Conservation (phyloP, 139 green algal species). For the Coelastrella sp. region DNA sequence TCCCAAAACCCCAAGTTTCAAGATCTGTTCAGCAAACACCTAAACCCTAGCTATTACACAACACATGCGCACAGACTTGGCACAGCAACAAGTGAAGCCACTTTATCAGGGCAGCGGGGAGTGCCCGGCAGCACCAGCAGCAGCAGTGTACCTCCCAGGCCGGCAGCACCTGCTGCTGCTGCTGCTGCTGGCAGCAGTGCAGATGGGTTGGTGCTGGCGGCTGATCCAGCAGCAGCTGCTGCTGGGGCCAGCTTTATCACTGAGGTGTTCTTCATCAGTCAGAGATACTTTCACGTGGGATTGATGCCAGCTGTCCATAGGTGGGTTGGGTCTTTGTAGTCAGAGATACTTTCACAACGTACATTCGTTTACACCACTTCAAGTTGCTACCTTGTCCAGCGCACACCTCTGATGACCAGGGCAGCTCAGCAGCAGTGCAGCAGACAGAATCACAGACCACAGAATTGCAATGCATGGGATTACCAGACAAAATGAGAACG, state of each 20-base stretch:
- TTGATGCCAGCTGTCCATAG: constrained; percentile 64
- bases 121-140: neutral
- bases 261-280: constrained; percentile 82
- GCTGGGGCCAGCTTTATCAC: constrained; percentile 75
- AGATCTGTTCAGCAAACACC: constrained; percentile 62
- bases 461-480: too few species aligned
- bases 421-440: too few species aligned
- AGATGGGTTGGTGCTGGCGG: constrained; percentile 5
- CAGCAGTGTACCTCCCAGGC: constrained; percentile 1
- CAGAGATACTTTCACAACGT: too few species aligned
- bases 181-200: constrained; percentile 4
- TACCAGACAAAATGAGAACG: too few species aligned
- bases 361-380: too few species aligned
- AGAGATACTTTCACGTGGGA: constrained; percentile 67
- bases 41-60: constrained; percentile 58
- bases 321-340: neutral
- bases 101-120: constrained; percentile 44
- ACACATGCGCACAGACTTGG: constrained; percentile 51
- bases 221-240: constrained; percentile 25
- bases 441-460: too few species aligned
- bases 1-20: constrained; percentile 43
- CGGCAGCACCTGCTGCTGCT: neutral
- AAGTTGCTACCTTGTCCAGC: too few species aligned
- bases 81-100: constrained; percentile 12
- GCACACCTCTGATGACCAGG: too few species aligned